A percentile compares a stretch with the other conserved stretches of the same genome.
These are phyloP conservation scores for Filobasidium floriforme DNA, from an alignment of 768 basidiomycete species.

Conservation along the genomic window DNA sequence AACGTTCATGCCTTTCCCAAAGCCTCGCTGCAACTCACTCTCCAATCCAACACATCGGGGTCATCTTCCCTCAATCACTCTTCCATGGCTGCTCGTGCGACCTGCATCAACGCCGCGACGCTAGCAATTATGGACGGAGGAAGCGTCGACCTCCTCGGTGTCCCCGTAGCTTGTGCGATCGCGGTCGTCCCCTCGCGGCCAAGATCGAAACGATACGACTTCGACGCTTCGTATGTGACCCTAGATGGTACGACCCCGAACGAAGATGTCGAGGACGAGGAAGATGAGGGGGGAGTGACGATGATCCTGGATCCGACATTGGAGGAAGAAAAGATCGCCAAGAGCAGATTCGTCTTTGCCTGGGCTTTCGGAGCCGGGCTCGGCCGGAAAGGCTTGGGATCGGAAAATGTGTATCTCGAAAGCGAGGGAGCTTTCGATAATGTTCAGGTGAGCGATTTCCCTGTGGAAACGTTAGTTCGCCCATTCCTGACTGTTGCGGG, in stretches of 20 bases:
- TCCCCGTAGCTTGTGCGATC: slow-evolving; percentile 36
- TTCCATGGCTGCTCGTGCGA: slow-evolving; percentile 31
- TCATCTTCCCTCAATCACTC: slow-evolving; percentile 16
- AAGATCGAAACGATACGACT: slow-evolving; percentile 9
- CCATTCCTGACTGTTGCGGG: background rate
- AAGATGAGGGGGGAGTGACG: slow-evolving; percentile 10
- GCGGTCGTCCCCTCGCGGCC: slow-evolving; percentile 18
- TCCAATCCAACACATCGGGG: slow-evolving; percentile 44
- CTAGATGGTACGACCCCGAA: slow-evolving; percentile 2
- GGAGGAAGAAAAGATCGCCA: slow-evolving; percentile 19
- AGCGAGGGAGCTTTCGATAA: slow-evolving; percentile 36
- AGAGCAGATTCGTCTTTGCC: slow-evolving; percentile 30
- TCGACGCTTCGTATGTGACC: slow-evolving; percentile 20
- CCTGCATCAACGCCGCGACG: slow-evolving; percentile 44
- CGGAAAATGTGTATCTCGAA: slow-evolving; percentile 30
- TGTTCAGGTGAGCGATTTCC: slow-evolving; percentile 9
- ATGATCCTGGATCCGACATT: slow-evolving; percentile 34
- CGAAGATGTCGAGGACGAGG: slow-evolving; percentile 11
- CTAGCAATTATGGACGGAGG: slow-evolving; percentile 43
- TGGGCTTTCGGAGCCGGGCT: slow-evolving; percentile 41
- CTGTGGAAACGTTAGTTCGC: background rate
- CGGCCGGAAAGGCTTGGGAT: slow-evolving; percentile 8
- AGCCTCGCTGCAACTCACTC: slow-evolving; percentile 46
- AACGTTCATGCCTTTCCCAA: slow-evolving; percentile 44
- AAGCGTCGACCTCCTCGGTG: slow-evolving; percentile 34